Conservation (phyloP, 176 grass and related monocot species). For the Puccinellia tenuiflora region DNA sequence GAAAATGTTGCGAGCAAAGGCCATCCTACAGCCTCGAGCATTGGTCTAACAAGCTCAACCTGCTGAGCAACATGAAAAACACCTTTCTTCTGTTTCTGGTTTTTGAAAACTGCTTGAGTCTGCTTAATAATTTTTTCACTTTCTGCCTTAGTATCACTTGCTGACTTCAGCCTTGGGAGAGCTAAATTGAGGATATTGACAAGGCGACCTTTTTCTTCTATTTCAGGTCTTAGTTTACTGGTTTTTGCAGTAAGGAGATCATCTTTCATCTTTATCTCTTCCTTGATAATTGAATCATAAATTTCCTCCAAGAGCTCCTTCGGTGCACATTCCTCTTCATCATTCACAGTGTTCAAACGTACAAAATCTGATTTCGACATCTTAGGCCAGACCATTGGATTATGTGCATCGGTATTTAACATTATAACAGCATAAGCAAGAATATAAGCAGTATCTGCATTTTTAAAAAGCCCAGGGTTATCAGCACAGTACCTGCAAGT, state of each 20-base stretch:
- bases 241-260: constrained; percentile 39
- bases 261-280: constrained; percentile 98
- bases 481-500: constrained; percentile 97
- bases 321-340: constrained; percentile 88
- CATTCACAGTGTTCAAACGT: constrained; percentile 74
- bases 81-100: constrained; percentile 75
- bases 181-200: constrained; percentile 97
- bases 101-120: constrained; percentile 86
- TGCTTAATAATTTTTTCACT: constrained; percentile 89
- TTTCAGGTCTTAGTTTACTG: constrained; percentile 58
- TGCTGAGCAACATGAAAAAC: constrained; percentile 88
- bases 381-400: constrained; percentile 99
- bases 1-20: constrained; percentile 98
- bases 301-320: constrained; percentile 93
- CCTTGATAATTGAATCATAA: constrained; percentile 93
- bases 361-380: constrained; percentile 95
- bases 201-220: constrained; percentile 69
- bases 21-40: constrained; percentile 99
- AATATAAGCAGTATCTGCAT: constrained; percentile 97
- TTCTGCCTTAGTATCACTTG: constrained; percentile 84
- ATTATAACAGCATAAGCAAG: constrained; percentile 99
- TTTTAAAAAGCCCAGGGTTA: constrained; percentile 98
- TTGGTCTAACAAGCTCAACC: constrained; percentile 94
- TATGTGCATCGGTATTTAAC: constrained; percentile 99
- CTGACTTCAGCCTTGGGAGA: constrained; percentile 81